Percentiles rank a stretch among this genome's conserved stretches.
Evolutionary conservation across 805 yeast genomes (phyloP).

Genomic region (Pichia nakasei): DNA sequence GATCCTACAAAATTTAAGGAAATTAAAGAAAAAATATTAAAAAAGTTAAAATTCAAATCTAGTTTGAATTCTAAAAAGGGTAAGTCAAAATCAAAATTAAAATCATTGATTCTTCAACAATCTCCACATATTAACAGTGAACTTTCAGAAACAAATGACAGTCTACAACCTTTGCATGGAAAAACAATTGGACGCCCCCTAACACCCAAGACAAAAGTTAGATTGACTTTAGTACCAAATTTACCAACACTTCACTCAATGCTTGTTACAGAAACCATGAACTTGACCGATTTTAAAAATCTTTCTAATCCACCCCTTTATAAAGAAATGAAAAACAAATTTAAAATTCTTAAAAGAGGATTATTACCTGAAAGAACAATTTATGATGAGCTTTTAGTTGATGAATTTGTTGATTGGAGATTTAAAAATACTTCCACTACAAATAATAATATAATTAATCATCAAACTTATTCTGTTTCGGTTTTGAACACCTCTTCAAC

Average conservation of each 20-base stretch:
- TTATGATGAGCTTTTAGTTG: constrained; percentile 6
- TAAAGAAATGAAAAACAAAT: constrained; percentile 1
- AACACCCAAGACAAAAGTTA: constrained; percentile 42
- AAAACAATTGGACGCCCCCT: constrained; percentile 32
- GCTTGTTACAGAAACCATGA: constrained; percentile 26
- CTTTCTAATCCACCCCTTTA: neutral
- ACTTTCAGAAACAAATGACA: constrained; percentile 7
- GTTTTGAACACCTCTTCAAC: no score
- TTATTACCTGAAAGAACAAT: neutral
- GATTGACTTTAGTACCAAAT: constrained; percentile 39
- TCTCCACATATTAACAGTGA: no score
- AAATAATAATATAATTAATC: neutral
- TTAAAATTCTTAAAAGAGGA: constrained; percentile 6
- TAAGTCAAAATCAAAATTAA: constrained; percentile 3
- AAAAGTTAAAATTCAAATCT: constrained; percentile 2
- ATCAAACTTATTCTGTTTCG: no score
- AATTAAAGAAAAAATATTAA: constrained; percentile 2
- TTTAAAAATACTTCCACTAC: constrained; percentile 5
- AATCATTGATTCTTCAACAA: no score
- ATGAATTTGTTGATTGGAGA: constrained; percentile 8
- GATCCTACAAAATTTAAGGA: constrained; percentile 1
- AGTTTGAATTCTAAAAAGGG: neutral
- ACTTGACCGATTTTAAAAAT: neutral
- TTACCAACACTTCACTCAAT: constrained; percentile 36
- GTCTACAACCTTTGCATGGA: fast-evolving